phyloP scores from a whole-genome alignment of 176 grass and related monocot genomes.

The Rhipidocladum racemiflorum region DNA sequence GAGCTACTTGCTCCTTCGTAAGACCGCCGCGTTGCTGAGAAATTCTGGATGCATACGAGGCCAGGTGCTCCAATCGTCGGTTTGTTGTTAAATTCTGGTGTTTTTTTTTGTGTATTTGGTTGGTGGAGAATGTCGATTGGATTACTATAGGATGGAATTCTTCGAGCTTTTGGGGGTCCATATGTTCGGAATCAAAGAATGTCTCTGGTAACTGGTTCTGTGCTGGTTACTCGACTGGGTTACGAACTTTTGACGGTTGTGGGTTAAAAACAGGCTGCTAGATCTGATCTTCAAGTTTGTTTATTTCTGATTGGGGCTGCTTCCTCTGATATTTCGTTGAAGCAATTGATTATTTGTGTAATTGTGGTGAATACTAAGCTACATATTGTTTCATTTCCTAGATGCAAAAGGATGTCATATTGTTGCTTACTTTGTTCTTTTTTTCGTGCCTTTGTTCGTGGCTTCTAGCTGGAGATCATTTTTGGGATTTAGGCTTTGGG shows the following conservation, averaged over 20 bases:
- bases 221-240: not conserved
- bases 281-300: constrained; percentile 24
- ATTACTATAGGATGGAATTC: not conserved
- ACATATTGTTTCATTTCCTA: not conserved
- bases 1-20: not conserved
- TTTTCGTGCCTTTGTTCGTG: not conserved
- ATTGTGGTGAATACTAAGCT: not conserved
- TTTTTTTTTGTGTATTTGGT: not conserved
- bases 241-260: not conserved
- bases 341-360: not conserved
- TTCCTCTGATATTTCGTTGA: not conserved
- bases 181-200: not conserved
- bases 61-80: not conserved
- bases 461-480: not conserved
- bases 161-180: not conserved
- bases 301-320: not conserved
- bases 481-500: not conserved
- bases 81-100: not conserved
- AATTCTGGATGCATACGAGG: not conserved
- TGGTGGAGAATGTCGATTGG: not conserved
- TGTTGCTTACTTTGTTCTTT: not conserved
- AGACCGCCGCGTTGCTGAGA: not conserved
- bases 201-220: not conserved
- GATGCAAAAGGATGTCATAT: not conserved
- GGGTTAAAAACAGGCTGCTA: not conserved